These are phyloP conservation scores for Amanita rubescens DNA, from an alignment of 768 basidiomycete species.

Conservation along the genomic window DNA sequence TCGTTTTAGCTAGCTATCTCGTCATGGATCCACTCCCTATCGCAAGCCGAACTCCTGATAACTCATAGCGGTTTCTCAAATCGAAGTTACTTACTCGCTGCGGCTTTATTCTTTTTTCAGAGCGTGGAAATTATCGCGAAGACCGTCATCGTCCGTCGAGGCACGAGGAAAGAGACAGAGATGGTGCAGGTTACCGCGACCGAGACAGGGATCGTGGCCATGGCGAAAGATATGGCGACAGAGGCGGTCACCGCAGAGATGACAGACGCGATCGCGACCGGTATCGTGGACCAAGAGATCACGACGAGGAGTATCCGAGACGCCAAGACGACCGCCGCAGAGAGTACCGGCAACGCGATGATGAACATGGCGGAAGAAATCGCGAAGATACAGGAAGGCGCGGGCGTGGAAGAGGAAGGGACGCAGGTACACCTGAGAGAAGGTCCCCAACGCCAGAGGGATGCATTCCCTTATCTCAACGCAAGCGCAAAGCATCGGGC, in stretches of 20 bases:
- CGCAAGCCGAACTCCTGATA: constrained; percentile 30
- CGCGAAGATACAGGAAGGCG: constrained; percentile 28
- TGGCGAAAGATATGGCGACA: constrained; percentile 26
- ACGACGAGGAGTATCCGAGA: constrained; percentile 34
- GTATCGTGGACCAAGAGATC: constrained; percentile 37
- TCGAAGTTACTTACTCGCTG: constrained; percentile 43
- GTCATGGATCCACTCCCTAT: constrained; percentile 26
- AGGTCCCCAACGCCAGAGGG: constrained; percentile 90
- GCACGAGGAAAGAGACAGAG: constrained; percentile 48
- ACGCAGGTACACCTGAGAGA: constrained; percentile 66
- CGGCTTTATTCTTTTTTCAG: constrained; percentile 41
- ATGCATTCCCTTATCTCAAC: constrained; percentile 71
- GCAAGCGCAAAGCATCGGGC: constrained; percentile 82
- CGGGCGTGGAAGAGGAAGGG: constrained; percentile 43
- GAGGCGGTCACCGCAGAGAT: constrained; percentile 33
- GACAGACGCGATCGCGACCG: constrained; percentile 48
- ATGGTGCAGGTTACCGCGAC: constrained; percentile 42
- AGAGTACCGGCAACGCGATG: constrained; percentile 34
- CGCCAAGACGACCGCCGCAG: constrained; percentile 45
- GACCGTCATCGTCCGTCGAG: constrained; percentile 64
- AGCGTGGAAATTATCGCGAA: constrained; percentile 53
- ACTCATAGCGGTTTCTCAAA: constrained; percentile 13
- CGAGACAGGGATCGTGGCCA: constrained; percentile 35
- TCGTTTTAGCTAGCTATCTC: constrained; percentile 62
- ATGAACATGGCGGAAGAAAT: constrained; percentile 31